Evolutionary conservation across 2,329 filamentous ascomycete genomes (phyloP), one percentile per base, ranked within the genome.

Genomic region (Arthroderma sp.): DNA sequence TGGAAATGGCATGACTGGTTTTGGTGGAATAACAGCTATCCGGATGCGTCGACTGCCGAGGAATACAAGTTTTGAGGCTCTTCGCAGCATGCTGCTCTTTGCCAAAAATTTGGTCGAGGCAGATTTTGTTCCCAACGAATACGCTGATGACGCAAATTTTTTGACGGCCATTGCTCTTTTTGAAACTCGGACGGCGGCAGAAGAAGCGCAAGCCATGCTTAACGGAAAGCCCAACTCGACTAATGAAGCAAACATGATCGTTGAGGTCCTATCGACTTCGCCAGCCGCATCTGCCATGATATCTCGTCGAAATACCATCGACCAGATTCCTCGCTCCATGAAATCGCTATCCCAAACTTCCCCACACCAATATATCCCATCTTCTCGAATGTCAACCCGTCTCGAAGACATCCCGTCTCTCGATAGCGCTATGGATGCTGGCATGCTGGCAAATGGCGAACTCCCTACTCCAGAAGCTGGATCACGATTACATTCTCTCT

Each of bases 61-160:
- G 48, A 77, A 71, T 56, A 79, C 72, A 37, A 75, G 70, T 54
- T 62, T 68, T 42, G 77, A 80, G 50, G 68, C 73, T 11, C 67
- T 82, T 45, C 70, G 73, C 51, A 77, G 73, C 57, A 78, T 82
- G 67, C 65, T 82, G 4, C 66, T 80, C n/a, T 81, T 82, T 53
- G 75, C 77, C 15, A 75, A 77, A 53, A 76, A 80, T 50, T 67
- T 80, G 40, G 62, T 78, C 40, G 73, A 78, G 50, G 72, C 71
- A 45, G 73, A 77, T 43, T 71, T 81, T 49, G 64, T 80, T 10
- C 62, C 67, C 4, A 66, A 68, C 41, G 71, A 73, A n/a, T 66
- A 68, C 48, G 64, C 70, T 10, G 74, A 79, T 42, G 76, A 80
- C 52, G 63, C 66, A 40, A 71, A 71, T 29, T 79, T 73, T 51